Evolutionary conservation across 2,329 filamentous ascomycete genomes (phyloP).

Genomic region (Neopestalotiopsis sp.): DNA sequence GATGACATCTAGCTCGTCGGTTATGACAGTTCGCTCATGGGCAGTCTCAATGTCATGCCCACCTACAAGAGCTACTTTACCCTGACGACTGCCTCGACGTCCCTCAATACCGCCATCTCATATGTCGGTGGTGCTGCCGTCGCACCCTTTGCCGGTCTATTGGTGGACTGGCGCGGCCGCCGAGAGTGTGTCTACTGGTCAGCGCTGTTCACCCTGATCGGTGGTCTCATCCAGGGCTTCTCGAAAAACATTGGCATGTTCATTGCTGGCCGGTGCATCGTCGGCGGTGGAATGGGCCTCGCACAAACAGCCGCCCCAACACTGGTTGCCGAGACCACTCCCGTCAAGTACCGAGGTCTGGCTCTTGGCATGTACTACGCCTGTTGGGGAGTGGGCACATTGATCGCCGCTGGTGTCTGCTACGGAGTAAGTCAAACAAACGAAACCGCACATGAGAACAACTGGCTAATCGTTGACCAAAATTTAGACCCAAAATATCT

Average conservation of each 20-base stretch:
- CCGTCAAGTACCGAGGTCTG: slow-evolving; percentile 28
- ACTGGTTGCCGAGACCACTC: slow-evolving; percentile 34
- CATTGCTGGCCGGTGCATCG: slow-evolving; percentile 30
- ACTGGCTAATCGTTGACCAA: not conserved
- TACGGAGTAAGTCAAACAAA: not conserved
- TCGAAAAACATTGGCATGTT: slow-evolving; percentile 25
- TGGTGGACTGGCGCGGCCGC: not conserved
- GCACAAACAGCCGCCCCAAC: slow-evolving; percentile 28
- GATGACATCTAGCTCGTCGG: not conserved
- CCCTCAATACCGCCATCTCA: not conserved
- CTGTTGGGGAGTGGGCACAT: slow-evolving; percentile 5
- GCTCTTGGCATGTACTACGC: slow-evolving; percentile 26
- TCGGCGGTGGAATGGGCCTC: slow-evolving; percentile 28
- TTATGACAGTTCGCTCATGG: slow-evolving; percentile 39
- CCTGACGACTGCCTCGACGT: slow-evolving; percentile 34
- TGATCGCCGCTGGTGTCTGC: not conserved
- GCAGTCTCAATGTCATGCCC: slow-evolving; percentile 44
- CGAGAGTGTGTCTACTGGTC: not conserved
- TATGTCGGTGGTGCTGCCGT: not conserved
- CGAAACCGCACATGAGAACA: not conserved
- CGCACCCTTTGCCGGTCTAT: not conserved
- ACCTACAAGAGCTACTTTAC: slow-evolving; percentile 40
- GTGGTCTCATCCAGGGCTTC: not conserved
- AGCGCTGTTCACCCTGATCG: not conserved
- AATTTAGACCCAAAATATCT: not conserved